Evolutionary conservation across 2,329 filamentous ascomycete species (phyloP), one percentile per base, ranked within the genome.

Genomic region (Microdochium bolleyi): DNA sequence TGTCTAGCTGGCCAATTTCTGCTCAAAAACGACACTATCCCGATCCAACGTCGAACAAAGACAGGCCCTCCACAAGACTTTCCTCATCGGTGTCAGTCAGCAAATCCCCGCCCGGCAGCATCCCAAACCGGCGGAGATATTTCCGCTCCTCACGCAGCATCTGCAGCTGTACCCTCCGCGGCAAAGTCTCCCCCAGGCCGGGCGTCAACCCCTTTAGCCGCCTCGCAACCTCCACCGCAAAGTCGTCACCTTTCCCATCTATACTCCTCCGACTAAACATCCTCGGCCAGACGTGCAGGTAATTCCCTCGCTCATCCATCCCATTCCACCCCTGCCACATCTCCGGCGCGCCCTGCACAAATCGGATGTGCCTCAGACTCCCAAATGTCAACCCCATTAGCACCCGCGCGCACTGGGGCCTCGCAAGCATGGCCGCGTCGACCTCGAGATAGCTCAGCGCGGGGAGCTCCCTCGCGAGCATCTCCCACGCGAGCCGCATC

Each of bases 391-490:
- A 21, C 16, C 54, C 30, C 11, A 41, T 53, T 2, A 58, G 38
- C 14, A 54, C 38, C 1, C 14, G n/a, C 3, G 53, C 52, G n/a
- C 48, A 55, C 1, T 48, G 24, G 1, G 30, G 16, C 10, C 50
- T 19, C 5, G 52, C 53, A 10, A 57, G 51, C 41, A 56, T 53
- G 10, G 53, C 11, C 11, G 54, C 52, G 14, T 58, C 55, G n/a
- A 58, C 52, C 49, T 60, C 56, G 10, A 57, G 50, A 30, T 55
- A 32, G 4, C 24, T 38, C 10, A 57, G 51, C 2, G 41, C 48
- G 5, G 54, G 52, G 19, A 58, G 51, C 1, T 24, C 21, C 21
- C 24, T 48, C 3, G 21, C 21, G 5, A 48, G 8, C 44, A 25
- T 3, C 9, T 8, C 16, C 44, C 19, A 25, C 44, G 44, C 49